Conservation (phyloP, 2,329 filamentous ascomycete genomes). For the Aspergillus quadrilineatus region DNA sequence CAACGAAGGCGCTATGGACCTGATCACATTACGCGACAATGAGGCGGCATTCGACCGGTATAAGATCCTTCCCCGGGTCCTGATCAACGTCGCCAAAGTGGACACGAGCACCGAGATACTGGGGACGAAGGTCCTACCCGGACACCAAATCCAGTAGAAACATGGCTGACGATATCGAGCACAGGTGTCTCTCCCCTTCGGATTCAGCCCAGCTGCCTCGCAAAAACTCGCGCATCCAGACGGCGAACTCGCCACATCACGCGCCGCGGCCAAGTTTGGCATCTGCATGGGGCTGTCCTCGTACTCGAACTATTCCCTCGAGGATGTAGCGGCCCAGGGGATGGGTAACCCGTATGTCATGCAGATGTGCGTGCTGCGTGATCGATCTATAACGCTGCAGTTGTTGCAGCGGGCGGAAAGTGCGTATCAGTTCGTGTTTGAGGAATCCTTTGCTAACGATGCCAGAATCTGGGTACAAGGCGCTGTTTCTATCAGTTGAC, state of each 20-base stretch:
- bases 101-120: conserved; percentile 48
- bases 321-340: conserved; percentile 47
- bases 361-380: conserved; percentile 55
- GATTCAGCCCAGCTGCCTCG: conserved; percentile 55
- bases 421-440: conserved; percentile 22
- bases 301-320: conserved; percentile 47
- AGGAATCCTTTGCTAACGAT: no score
- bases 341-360: conserved; percentile 52
- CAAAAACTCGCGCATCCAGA: conserved; percentile 53
- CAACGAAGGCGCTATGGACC: conserved; percentile 58
- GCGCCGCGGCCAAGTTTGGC: conserved; percentile 45
- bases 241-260: conserved; percentile 51
- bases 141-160: no score
- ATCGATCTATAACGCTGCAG: conserved; percentile 45
- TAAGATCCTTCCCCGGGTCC: conserved; percentile 49
- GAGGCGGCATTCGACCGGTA: conserved; percentile 53
- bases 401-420: conserved; percentile 47
- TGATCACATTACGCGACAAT: conserved; percentile 52
- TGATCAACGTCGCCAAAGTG: conserved; percentile 46
- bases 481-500: conserved; percentile 57
- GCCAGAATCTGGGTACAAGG: conserved; percentile 51
- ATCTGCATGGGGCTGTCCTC: conserved; percentile 52
- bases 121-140: conserved; percentile 32
- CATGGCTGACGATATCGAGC: no score
- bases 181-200: conserved; percentile 50